Base-by-base conservation (phyloP, 441 rosid genomes). In the Populus hybrid region DNA sequence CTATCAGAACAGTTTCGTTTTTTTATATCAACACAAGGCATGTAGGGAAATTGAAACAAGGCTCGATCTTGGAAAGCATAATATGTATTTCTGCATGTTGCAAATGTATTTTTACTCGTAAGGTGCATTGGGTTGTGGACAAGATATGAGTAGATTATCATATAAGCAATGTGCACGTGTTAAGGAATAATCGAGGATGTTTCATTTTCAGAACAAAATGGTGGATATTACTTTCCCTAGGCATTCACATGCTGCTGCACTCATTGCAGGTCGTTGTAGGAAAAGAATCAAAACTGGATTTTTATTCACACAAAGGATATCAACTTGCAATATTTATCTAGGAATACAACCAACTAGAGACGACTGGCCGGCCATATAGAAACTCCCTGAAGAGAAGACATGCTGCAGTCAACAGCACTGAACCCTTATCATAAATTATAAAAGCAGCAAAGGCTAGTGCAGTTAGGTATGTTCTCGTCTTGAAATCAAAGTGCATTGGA, bases 181-280 rank as follows among this genome's bases (percentile, higher is more conserved):
- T 11, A 3, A 26, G 69, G 69, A 66, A 66, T 26, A 66, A 66
- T 66, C 69, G 69, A 66, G 34, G 34, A 26, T 66, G 69, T 66
- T 66, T 66, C 69, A 66, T 66, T 26, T 9, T 65, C 28, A 66
- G 32, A 24, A 66, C 69, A 9, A 65, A 24, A 16, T 66, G 69
- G 32, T 66, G 32, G 69, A 66, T 16, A 66, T 66, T 66, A 16
- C 69, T 66, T 66, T 66, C 69, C 69, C 69, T 26, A 26, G 69
- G 35, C 34, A 66, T 11, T 66, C 69, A 66, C 69, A 66, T 66
- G 69, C 32, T 0, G 28, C 32, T 30, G 34, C 69, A 26, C 32
- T 66, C 69, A 66, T 66, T 10, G 32, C 69, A 66, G 32, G 32
- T 63, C 26, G 67, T 24, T 65, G 57, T 14, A 14, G 34, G 69